phyloP scores from a whole-genome alignment of 805 yeast genomes.

The Yarrowia deformans region DNA sequence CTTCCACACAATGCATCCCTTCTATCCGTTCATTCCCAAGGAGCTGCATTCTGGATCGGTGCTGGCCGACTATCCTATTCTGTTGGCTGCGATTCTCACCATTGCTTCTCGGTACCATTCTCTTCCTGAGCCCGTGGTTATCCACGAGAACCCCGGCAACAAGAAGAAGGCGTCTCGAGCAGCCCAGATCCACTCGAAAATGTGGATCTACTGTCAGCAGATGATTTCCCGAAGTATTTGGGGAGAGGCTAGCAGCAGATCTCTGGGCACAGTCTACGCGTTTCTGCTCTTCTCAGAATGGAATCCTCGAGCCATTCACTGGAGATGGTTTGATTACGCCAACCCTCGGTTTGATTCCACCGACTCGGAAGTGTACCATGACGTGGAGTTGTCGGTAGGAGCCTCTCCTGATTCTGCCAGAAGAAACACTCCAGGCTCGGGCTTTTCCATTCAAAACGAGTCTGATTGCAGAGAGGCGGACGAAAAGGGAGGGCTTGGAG shows the following conservation, averaged over 20 bases:
- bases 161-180: conserved; percentile 42
- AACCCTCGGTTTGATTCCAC: conserved; percentile 42
- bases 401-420: conserved; percentile 34
- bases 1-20: conserved; percentile 84
- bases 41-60: conserved; percentile 71
- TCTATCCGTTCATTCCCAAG: conserved; percentile 83
- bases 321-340: conserved; percentile 83
- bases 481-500: conserved; percentile 75
- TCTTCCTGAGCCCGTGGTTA: conserved; percentile 46
- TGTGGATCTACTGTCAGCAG: conserved; percentile 86
- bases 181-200: conserved; percentile 71
- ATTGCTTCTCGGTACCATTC: conserved; percentile 80
- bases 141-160: conserved; percentile 34
- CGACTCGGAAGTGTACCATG: conserved; percentile 39
- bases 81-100: conserved; percentile 80
- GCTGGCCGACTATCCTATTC: conserved; percentile 78
- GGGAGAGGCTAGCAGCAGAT: conserved; percentile 91
- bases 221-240: conserved; percentile 85
- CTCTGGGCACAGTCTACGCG: conserved; percentile 85
- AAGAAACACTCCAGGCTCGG: conserved; percentile 5
- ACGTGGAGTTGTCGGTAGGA: conserved; percentile 23
- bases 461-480: conserved; percentile 48
- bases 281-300: conserved; percentile 88
- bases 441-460: conserved; percentile 3
- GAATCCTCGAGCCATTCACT: conserved; percentile 94